These are phyloP conservation scores for Drosera spatulata DNA, from an alignment of 179 eudicot species.

Conservation along the genomic window DNA sequence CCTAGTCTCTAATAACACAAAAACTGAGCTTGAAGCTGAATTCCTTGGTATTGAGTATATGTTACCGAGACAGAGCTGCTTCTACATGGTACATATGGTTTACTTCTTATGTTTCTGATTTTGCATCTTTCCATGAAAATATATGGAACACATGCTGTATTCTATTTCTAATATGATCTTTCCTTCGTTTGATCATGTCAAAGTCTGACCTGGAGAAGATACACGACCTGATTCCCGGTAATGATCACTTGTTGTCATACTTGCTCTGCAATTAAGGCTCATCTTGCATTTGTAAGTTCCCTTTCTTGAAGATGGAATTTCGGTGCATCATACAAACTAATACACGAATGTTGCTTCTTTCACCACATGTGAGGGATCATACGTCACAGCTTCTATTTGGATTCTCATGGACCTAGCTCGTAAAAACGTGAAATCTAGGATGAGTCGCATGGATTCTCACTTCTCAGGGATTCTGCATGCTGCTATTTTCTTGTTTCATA, in stretches of 20 bases:
- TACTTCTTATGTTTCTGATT: slow-evolving; percentile 4
- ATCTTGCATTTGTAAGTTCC: slow-evolving; percentile 5
- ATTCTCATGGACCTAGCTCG: no score
- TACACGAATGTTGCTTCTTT: background rate
- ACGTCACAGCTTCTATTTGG: no score
- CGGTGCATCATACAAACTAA: background rate
- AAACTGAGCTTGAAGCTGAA: slow-evolving; percentile 52
- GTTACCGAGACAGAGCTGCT: slow-evolving; percentile 67
- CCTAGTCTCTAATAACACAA: slow-evolving; percentile 41
- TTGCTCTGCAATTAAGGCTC: slow-evolving; percentile 10
- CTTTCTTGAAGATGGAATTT: background rate
- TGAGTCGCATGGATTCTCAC: no score
- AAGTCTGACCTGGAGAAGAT: slow-evolving; percentile 86
- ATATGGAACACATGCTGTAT: no score
- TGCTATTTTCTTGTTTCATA: no score
- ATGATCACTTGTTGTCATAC: slow-evolving; percentile 11
- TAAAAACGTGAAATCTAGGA: no score
- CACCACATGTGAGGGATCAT: background rate
- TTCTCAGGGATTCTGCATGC: no score
- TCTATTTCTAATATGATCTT: background rate
- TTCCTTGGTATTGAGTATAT: slow-evolving; percentile 40
- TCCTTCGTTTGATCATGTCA: slow-evolving; percentile 16
- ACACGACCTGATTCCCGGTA: slow-evolving; percentile 75
- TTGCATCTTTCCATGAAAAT: no score
- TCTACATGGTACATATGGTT: slow-evolving; percentile 57